phyloP scores from a whole-genome alignment of 495 filamentous ascomycete species.

The Haplographium delicatum region DNA sequence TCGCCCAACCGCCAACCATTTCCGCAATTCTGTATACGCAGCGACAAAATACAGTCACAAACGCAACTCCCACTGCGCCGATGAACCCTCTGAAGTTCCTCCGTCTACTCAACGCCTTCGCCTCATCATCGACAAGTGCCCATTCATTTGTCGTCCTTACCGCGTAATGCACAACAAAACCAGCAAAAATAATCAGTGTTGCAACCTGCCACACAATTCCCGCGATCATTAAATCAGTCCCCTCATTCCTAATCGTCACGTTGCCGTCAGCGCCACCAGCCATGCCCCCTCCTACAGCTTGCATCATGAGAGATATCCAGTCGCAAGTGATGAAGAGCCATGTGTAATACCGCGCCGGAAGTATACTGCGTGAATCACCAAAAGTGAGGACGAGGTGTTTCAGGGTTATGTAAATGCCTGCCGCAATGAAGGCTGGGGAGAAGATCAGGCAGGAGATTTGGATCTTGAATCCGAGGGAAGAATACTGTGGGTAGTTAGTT shows the following conservation, averaged over 20 bases:
- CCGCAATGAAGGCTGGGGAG: slow-evolving; percentile 57
- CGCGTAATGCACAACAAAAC: slow-evolving; percentile 45
- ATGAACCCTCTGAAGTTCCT: slow-evolving; percentile 47
- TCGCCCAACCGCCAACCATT: slow-evolving; percentile 66
- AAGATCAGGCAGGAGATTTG: slow-evolving; percentile 59
- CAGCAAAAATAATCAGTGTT: slow-evolving; percentile 55
- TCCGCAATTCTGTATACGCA: slow-evolving; percentile 59
- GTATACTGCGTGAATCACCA: slow-evolving; percentile 45
- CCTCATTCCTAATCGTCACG: slow-evolving; percentile 31
- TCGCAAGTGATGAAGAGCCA: slow-evolving; percentile 65
- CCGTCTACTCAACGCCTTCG: slow-evolving; percentile 30
- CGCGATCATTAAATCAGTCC: slow-evolving; percentile 64
- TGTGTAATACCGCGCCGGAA: slow-evolving; percentile 56
- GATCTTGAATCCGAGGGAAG: slow-evolving; percentile 39
- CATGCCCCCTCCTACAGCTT: slow-evolving; percentile 60
- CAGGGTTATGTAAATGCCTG: slow-evolving; percentile 61
- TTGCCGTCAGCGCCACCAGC: slow-evolving; percentile 45
- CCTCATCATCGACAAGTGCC: slow-evolving; percentile 24
- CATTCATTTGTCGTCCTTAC: slow-evolving; percentile 33
- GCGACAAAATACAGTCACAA: slow-evolving; percentile 54
- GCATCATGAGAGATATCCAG: slow-evolving; percentile 55
- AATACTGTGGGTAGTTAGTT: slow-evolving; percentile 32
- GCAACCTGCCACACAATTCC: slow-evolving; percentile 67
- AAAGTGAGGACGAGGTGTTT: slow-evolving; percentile 58
- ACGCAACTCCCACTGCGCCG: slow-evolving; percentile 48